Conservation (phyloP, 2,329 filamentous ascomycete genomes). For the Polytolypa hystricis region DNA sequence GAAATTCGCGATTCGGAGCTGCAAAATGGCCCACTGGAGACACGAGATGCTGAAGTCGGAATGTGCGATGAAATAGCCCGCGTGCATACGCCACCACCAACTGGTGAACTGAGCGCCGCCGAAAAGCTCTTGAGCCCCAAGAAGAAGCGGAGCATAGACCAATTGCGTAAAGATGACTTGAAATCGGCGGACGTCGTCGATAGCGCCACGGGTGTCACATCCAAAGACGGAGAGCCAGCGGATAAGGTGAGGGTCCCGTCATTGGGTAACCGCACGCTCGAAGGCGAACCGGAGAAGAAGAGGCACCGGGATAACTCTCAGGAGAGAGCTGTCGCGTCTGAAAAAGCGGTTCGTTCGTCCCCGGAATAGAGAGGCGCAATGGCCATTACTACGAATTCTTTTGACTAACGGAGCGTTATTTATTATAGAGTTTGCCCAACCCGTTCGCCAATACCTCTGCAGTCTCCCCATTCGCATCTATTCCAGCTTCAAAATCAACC, state of each 20-base stretch:
- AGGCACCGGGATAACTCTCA: conserved; percentile 32
- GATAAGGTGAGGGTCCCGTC: conserved; percentile 6
- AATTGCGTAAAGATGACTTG: conserved; percentile 27
- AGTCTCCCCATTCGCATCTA: conserved; percentile 32
- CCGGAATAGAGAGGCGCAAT: too few species aligned
- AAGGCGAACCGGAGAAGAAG: conserved; percentile 33
- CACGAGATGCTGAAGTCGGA: too few species aligned
- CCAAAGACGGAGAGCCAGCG: conserved; percentile 2
- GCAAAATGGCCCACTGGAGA: too few species aligned
- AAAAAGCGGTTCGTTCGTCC: not conserved
- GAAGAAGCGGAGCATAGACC: conserved; percentile 35
- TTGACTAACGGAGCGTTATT: too few species aligned
- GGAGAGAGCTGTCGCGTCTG: conserved; percentile 20
- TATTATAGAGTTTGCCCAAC: too few species aligned
- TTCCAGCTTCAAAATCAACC: conserved; percentile 20
- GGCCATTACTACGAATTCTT: conserved; percentile 1
- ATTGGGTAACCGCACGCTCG: conserved; percentile 7
- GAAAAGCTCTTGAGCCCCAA: conserved; percentile 24
- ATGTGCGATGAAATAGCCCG: too few species aligned
- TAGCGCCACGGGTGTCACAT: not conserved
- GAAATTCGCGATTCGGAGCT: too few species aligned
- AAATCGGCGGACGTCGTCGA: conserved; percentile 14
- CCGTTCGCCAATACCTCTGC: conserved; percentile 34
- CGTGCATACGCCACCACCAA: conserved; percentile 12
- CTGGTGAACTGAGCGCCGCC: conserved; percentile 7